Evolutionary conservation across 2,329 filamentous ascomycete genomes (phyloP), one percentile per base, ranked within the genome.

Genomic region (Incumbomyces lentus): DNA sequence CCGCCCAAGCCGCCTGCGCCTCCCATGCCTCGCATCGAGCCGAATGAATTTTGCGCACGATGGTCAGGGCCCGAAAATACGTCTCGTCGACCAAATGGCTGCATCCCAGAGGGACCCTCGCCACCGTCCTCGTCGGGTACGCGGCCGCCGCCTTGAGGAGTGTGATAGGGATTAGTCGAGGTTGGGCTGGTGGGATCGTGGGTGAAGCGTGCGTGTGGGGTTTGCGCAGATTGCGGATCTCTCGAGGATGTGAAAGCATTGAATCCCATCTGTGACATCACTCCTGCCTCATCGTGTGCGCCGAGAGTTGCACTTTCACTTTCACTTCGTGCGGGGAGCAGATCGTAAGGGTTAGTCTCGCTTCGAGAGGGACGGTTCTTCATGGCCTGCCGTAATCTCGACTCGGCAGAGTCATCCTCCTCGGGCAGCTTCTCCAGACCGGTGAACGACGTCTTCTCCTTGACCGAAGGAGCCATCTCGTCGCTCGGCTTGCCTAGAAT

Each of bases 141-240:
- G 4, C 70, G 71, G 37, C 80, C 80, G 37, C 80, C 80, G 32
- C 82, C 84, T 6, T 84, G 79, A 2, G 92, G 92, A 62, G 90
- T 96, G 53, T 89, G 86, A 62, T 92, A 98, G 1, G 92, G 92
- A 60, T 98, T 98, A 2, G 92, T 96, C 59, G 94, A 86, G 0
- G 89, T 92, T 10, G 92, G 92, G 62, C 90, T 96, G 22, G 22
- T 26, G 0, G 85, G 83, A 49, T 87, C 85, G 53, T 81, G 72
- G 43, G 69, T 66, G 40, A 67, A 64, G 44, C 69, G 62, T 42
- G 67, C 69, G 19, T 71, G 67, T 10, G 75, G 74, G 13, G 72
- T 74, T 36, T 75, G 72, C 52, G 78, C 73, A 64, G 40, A 73
- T 70, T 46, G 79, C 74, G 32, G 72, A 55, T 76, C 74, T 3